phyloP scores from a whole-genome alignment of 2,329 filamentous ascomycete genomes.

The Lachnellula occidentalis region DNA sequence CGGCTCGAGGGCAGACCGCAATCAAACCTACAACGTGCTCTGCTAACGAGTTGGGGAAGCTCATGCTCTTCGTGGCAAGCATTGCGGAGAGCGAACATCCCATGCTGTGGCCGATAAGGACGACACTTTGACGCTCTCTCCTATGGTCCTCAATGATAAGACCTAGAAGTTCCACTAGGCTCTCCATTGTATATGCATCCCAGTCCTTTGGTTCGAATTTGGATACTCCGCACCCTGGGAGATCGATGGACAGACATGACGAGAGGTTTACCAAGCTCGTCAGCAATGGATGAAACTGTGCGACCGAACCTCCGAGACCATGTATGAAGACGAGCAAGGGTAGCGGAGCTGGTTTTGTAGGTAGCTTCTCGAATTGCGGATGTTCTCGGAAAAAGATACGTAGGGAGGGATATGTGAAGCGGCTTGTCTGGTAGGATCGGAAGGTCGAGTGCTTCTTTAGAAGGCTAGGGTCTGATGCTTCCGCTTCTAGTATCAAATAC shows the following conservation, averaged over 20 bases:
- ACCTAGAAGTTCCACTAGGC: constrained; percentile 69
- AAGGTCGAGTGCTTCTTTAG: constrained; percentile 70
- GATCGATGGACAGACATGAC: constrained; percentile 80
- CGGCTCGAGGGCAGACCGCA: constrained; percentile 72
- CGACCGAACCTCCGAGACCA: constrained; percentile 84
- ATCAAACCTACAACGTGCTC: constrained; percentile 69
- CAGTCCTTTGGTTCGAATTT: constrained; percentile 64
- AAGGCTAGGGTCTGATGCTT: constrained; percentile 61
- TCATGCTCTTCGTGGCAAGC: constrained; percentile 51
- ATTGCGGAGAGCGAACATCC: constrained; percentile 73
- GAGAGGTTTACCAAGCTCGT: constrained; percentile 77
- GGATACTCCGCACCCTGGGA: constrained; percentile 85
- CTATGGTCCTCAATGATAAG: constrained; percentile 69
- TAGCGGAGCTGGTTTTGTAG: constrained; percentile 63
- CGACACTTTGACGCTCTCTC: constrained; percentile 64
- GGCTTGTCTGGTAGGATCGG: constrained; percentile 65
- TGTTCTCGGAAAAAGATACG: constrained; percentile 82
- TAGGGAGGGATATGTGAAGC: constrained; percentile 65
- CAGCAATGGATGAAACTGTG: constrained; percentile 79
- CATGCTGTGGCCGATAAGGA: constrained; percentile 86
- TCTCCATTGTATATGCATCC: constrained; percentile 74
- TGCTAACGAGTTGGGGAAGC: constrained; percentile 47
- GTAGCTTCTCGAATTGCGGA: constrained; percentile 75
- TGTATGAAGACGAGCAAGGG: constrained; percentile 89
- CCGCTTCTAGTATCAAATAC: constrained; percentile 18